These are phyloP conservation scores for Suillus subaureus DNA, from an alignment of 768 basidiomycete genomes.

Conservation along the genomic window DNA sequence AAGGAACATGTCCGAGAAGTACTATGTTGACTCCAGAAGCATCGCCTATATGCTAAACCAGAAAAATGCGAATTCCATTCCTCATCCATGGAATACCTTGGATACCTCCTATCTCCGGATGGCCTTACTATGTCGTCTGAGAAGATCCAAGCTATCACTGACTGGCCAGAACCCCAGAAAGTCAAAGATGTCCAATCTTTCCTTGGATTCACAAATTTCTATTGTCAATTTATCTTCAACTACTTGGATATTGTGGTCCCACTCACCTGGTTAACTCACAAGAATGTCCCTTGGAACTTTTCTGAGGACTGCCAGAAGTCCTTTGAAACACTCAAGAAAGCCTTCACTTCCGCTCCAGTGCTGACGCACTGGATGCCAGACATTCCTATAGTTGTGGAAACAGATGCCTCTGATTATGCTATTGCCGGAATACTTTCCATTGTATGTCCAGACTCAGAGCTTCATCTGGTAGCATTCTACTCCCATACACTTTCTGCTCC, in stretches of 20 bases:
- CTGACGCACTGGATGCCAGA: background rate
- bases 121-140: too few relatives aligned
- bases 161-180: background rate
- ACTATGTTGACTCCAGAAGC: accelerated
- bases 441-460: too few relatives aligned
- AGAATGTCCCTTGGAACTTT: background rate
- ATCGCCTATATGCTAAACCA: background rate
- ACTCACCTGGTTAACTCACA: background rate
- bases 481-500: too few relatives aligned
- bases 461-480: too few relatives aligned
- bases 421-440: too few relatives aligned
- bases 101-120: too few relatives aligned
- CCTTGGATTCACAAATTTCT: background rate
- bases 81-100: too few relatives aligned
- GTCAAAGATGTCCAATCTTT: background rate
- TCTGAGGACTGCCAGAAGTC: background rate
- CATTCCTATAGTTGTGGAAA: background rate
- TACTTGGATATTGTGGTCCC: background rate
- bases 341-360: background rate
- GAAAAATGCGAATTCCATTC: too few relatives aligned
- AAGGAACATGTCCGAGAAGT: background rate
- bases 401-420: too few relatives aligned
- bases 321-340: background rate
- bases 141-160: too few relatives aligned
- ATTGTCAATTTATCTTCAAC: background rate